Evolutionary conservation across 2,329 filamentous ascomycete genomes (phyloP).

Genomic region (Bertia moriformis): DNA sequence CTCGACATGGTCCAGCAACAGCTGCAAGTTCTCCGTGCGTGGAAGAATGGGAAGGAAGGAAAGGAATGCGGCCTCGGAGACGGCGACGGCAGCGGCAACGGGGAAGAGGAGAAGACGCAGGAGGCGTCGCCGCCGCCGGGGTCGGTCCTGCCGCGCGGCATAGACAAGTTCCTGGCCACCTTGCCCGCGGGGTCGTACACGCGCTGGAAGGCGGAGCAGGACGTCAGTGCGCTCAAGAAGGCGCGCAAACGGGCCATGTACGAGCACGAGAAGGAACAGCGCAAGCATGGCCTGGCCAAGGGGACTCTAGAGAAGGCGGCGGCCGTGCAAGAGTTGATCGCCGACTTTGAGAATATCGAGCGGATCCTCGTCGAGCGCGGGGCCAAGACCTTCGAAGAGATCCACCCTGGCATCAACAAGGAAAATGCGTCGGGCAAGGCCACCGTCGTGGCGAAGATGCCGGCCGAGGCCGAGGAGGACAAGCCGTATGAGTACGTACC

Average conservation of each 20-base stretch:
- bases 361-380: constrained; percentile 35
- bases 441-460: no score
- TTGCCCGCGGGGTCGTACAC: constrained; percentile 42
- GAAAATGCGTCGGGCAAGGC: no score
- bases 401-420: constrained; percentile 37
- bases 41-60: constrained; percentile 17
- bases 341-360: constrained; percentile 39
- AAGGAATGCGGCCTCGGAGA: constrained; percentile 7
- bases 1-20: constrained; percentile 45
- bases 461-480: no score
- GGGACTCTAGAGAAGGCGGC: constrained; percentile 34
- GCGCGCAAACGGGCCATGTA: constrained; percentile 18
- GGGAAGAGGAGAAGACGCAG: constrained; percentile 11
- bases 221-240: constrained; percentile 13
- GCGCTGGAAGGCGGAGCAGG: constrained; percentile 30
- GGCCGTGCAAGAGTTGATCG: constrained; percentile 33
- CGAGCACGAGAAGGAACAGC: constrained; percentile 15
- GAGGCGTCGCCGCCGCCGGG: constrained; percentile 6
- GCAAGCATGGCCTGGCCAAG: constrained; percentile 7
- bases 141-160: constrained; percentile 8
- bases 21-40: constrained; percentile 30
- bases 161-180: constrained; percentile 35
- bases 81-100: constrained; percentile 4
- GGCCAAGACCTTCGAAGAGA: constrained; percentile 52
- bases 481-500: background rate